Evolutionary conservation across 192 early-diverging fungal genomes (phyloP), one percentile per base, ranked within the genome.

Genomic region (Linnemannia elongata): DNA sequence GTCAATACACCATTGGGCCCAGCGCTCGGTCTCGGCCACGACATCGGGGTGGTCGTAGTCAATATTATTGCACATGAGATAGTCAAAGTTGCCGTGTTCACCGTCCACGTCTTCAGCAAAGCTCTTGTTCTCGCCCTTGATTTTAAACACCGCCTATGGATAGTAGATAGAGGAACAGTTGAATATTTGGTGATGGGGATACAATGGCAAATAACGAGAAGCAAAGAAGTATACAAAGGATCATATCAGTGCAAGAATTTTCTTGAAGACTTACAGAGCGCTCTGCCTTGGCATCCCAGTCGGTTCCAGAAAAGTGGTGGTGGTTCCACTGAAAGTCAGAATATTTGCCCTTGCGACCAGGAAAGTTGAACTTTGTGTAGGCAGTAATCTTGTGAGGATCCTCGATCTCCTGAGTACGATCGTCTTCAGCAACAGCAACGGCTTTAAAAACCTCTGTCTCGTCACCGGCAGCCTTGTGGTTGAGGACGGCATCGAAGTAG

Each of bases 71-170:
- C 80, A 89, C 89, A 91, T 88, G 36, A 91, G 76, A 47, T 88
- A 91, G 74, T 91, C 90, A 81, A 87, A 91, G 77, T 91, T 91
- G 39, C 90, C 90, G 36, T 88, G 87, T 45, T 91, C 90, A 20
- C 69, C 69, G 68, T 88, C 86, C 2, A 91, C 90, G 75, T 91
- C 88, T 20, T 91, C 88, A 1, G 90, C 78, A 81, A 88, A 91
- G 76, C 89, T 82, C 77, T 91, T 91, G 79, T 86, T 88, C 36
- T 88, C 80, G 9, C 90, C 90, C 15, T 85, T 54, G 33, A 91
- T 91, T 44, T 82, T 81, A 82, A 87, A 91, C 24, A 91, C 82
- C 17, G 79, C 90, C 77, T 72, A 27, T 27, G 27, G 60, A 66
- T 33, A 60, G n/a, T 27, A n/a, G 10, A 27, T n/a, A 6, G 27